phyloP scores from a whole-genome alignment of 2,329 filamentous ascomycete genomes.

The Fusarium buharicum region DNA sequence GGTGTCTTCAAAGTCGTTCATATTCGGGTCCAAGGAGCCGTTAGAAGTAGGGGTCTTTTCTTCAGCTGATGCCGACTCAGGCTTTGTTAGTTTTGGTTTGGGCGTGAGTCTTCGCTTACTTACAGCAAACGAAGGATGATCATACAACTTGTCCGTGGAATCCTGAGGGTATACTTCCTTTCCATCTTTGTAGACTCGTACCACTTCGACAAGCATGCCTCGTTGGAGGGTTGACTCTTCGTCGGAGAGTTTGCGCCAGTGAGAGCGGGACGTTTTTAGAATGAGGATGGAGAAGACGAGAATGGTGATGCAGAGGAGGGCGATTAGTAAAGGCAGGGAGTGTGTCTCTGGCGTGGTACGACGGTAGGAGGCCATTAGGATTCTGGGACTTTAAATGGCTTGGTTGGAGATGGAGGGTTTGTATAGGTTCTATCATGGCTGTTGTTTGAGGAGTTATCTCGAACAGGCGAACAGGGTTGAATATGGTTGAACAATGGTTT shows the following conservation, averaged over 20 bases:
- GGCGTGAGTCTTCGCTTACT: background rate
- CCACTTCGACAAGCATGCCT: constrained; percentile 23
- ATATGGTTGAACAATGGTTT: background rate
- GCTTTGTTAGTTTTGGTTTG: background rate
- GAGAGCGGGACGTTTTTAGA: constrained; percentile 5
- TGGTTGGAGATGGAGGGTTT: background rate
- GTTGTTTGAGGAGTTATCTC: background rate
- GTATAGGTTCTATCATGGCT: background rate
- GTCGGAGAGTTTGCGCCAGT: background rate
- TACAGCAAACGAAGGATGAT: constrained; percentile 12
- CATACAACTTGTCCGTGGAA: background rate
- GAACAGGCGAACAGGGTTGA: background rate
- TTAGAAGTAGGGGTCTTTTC: background rate
- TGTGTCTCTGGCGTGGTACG: background rate
- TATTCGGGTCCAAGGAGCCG: background rate
- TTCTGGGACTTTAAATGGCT: background rate
- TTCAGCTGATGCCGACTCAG: too few species aligned
- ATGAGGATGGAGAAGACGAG: background rate
- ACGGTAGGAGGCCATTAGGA: background rate
- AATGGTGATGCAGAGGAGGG: background rate
- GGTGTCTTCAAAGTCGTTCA: background rate
- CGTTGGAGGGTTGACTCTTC: background rate
- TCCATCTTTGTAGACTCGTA: constrained; percentile 11
- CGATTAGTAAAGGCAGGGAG: background rate
- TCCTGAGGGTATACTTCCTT: constrained; percentile 8